A percentile compares a stretch with the other conserved stretches of the same genome.
Evolutionary conservation across 2,329 filamentous ascomycete species (phyloP).

Genomic region (Pseudogymnoascus pannorum): DNA sequence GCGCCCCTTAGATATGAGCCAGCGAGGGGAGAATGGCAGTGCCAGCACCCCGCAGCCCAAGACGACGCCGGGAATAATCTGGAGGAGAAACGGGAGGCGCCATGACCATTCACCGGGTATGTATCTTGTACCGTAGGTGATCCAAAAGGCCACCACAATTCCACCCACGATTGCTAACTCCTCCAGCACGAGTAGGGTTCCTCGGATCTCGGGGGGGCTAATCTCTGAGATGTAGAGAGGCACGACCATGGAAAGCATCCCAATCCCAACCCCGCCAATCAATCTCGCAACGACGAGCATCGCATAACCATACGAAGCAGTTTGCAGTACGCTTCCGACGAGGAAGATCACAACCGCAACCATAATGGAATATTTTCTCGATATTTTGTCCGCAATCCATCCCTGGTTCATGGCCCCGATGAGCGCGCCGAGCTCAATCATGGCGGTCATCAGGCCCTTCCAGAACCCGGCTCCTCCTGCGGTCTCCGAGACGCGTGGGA

Average conservation of each 20-base stretch:
- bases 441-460: constrained; percentile 39
- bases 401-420: constrained; percentile 37
- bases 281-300: constrained; percentile 44
- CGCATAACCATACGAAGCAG: constrained; percentile 41
- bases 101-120: constrained; percentile 23
- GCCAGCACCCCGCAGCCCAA: constrained; percentile 34
- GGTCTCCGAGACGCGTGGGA: constrained; percentile 28
- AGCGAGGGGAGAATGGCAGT: constrained; percentile 49
- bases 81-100: constrained; percentile 30
- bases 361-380: constrained; percentile 43
- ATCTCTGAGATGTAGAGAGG: constrained; percentile 48
- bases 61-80: constrained; percentile 23
- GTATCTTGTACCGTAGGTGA: constrained; percentile 35
- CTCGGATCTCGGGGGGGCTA: constrained; percentile 32
- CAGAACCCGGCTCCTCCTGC: constrained; percentile 24
- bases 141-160: constrained; percentile 38
- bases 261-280: constrained; percentile 45
- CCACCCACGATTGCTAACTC: constrained; percentile 36
- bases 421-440: constrained; percentile 47
- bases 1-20: constrained; percentile 41
- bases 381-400: constrained; percentile 45
- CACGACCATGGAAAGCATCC: constrained; percentile 42
- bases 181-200: constrained; percentile 18
- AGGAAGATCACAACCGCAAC: constrained; percentile 44
- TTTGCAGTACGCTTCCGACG: constrained; percentile 43